Percentiles rank a stretch among this genome's conserved stretches.
Evolutionary conservation across 208 protist species (phyloP).

Genomic region (Trypanosoma melophagium): DNA sequence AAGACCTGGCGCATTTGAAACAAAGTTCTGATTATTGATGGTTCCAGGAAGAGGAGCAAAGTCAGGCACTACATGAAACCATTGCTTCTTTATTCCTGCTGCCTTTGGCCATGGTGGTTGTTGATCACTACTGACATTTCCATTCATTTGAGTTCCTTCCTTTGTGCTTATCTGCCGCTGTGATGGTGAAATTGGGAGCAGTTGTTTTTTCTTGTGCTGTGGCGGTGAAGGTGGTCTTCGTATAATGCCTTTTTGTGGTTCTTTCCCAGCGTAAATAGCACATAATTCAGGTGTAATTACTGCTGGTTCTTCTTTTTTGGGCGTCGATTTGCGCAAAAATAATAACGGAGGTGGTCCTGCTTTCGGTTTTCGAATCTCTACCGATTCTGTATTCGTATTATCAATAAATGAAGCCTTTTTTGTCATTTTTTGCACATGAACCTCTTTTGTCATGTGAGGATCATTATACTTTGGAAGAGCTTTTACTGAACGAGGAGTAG

Average conservation of each 20-base stretch:
- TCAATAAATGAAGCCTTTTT: neutral
- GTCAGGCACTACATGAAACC: constrained; percentile 73
- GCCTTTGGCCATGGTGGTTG: constrained; percentile 29
- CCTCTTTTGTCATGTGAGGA: neutral
- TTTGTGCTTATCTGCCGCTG: too few relatives aligned
- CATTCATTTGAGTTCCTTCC: neutral
- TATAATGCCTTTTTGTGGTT: constrained; percentile 27
- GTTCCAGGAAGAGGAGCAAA: constrained; percentile 81
- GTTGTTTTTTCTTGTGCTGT: neutral
- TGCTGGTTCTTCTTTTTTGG: constrained; percentile 17
- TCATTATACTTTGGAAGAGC: too few relatives aligned
- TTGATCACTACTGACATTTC: constrained; percentile 18
- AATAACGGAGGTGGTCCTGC: constrained; percentile 23
- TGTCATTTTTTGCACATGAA: neutral
- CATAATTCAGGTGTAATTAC: constrained; percentile 27
- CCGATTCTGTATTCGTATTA: neutral
- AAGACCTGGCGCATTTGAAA: constrained; percentile 32
- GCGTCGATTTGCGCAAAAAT: constrained; percentile 4
- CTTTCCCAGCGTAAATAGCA: constrained; percentile 23
- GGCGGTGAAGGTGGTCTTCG: neutral
- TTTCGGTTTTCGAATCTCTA: constrained; percentile 17
- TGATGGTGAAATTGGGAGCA: too few relatives aligned
- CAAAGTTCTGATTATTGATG: constrained; percentile 36
- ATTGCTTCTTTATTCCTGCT: constrained; percentile 29
- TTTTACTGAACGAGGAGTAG: too few relatives aligned